phyloP scores from a whole-genome alignment of 306 rosid genomes.

The Quercus robur region DNA sequence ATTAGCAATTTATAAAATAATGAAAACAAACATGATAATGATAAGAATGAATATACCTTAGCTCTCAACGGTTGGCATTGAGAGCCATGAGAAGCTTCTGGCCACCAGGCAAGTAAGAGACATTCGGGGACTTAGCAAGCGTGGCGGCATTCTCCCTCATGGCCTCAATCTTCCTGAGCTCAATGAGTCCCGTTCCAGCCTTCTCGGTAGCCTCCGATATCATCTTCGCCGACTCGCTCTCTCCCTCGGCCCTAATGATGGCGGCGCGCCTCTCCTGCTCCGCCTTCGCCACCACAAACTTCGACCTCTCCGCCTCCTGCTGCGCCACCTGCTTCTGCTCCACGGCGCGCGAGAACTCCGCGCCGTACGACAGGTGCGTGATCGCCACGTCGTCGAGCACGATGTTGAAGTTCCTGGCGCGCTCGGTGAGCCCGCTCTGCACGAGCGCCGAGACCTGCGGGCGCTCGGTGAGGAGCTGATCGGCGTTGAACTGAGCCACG shows the following conservation, averaged over 20 bases:
- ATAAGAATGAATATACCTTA: slow-evolving; percentile 12
- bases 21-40: neutral
- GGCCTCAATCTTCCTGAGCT: slow-evolving; percentile 88
- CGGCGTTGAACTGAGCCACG: slow-evolving; percentile 70
- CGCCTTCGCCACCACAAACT: slow-evolving; percentile 87
- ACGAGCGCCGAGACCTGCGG: slow-evolving; percentile 85
- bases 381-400: slow-evolving; percentile 81
- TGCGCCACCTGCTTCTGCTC: slow-evolving; percentile 94
- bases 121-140: slow-evolving; percentile 79
- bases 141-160: slow-evolving; percentile 78
- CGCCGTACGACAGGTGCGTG: slow-evolving; percentile 52
- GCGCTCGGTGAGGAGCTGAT: slow-evolving; percentile 84
- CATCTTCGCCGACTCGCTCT: slow-evolving; percentile 84
- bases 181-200: slow-evolving; percentile 71
- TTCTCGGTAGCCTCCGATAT: slow-evolving; percentile 77
- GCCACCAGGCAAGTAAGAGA: slow-evolving; percentile 63
- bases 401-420: slow-evolving; percentile 86
- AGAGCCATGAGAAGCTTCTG: slow-evolving; percentile 67
- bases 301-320: slow-evolving; percentile 95
- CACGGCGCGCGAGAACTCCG: slow-evolving; percentile 54
- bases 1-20: neutral
- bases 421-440: slow-evolving; percentile 57
- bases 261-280: slow-evolving; percentile 95
- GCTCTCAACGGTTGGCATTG: slow-evolving; percentile 55
- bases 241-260: slow-evolving; percentile 87